Evolutionary conservation across 139 green algal genomes (phyloP), one percentile per base, ranked within the genome.

Genomic region (Diplosphaera chodatii): DNA sequence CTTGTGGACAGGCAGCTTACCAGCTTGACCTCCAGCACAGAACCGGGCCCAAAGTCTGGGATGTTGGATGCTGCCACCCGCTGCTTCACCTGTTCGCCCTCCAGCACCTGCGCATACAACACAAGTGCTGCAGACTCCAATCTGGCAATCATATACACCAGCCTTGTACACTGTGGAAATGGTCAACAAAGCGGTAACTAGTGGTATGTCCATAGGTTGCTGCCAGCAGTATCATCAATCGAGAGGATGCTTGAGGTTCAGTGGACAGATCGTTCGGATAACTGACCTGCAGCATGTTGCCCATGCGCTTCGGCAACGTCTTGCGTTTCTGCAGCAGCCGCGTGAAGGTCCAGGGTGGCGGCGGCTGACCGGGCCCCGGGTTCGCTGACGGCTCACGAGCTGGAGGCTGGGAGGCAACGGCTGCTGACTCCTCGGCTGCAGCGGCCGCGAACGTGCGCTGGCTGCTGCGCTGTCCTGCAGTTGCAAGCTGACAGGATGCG

Each of bases 331-430:
- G 28, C 23, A 90, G 77, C 31, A 82, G 62, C 13, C 56, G 30
- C 1, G 84, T 90, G n/a, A 83, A 83, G 1, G 84, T 89, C 84
- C 84, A 90, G 3, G 84, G 83, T n/a, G 77, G 32, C n/a, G 33
- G 71, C 2, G 80, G 63, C n/a, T 32, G 8, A 6, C 13, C 48
- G 3, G 48, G 66, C 29, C 13, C 37, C 37, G 37, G 10, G 13
- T n/a, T n/a, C 37, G 48, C 48, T 25, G 48, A n/a, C 3, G 48
- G 48, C 16, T 59, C n/a, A n/a, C n/a, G n/a, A n/a, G 48, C 48
- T 25, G 48, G 10, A 5, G 48, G 8, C 18, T 59, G 48, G 48
- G 3, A 5, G 48, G 13, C 48, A 48, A 10, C 6, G 16, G 48
- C 48, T 59, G 48, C 48, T 59, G 48, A 18, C 10, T 10, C 48